Evolutionary conservation across 2,329 filamentous ascomycete genomes (phyloP).

Genomic region (Apiospora hydei): DNA sequence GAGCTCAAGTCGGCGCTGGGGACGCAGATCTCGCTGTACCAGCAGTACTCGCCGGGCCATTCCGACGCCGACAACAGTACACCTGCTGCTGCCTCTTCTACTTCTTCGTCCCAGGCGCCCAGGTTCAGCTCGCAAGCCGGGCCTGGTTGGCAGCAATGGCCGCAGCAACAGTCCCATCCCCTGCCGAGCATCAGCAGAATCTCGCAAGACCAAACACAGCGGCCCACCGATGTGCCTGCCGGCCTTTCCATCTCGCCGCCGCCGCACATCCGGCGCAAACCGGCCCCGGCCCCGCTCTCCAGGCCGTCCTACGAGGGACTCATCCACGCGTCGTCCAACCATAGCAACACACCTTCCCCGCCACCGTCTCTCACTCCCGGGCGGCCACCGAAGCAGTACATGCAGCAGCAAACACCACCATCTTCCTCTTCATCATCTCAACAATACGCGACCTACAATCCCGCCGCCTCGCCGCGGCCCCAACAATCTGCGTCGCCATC

Average conservation of each 20-base stretch:
- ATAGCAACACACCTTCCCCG: background rate
- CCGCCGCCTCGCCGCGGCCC: background rate
- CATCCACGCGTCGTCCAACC: background rate
- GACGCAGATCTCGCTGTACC: background rate
- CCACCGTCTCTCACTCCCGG: background rate
- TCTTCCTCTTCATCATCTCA: background rate
- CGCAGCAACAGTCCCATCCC: background rate
- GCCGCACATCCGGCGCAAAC: background rate
- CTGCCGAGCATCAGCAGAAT: background rate
- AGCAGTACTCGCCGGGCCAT: background rate
- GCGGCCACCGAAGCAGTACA: background rate
- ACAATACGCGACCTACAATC: background rate
- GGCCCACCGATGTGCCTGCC: background rate
- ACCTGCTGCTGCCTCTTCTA: background rate
- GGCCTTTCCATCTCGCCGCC: background rate
- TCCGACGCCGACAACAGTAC: background rate
- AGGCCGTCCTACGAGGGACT: background rate
- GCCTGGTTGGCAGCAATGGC: constrained; percentile 3
- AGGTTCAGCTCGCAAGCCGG: constrained; percentile 1
- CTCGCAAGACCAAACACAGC: background rate
- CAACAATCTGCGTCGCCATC: background rate
- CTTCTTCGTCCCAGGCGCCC: background rate
- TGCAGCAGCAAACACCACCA: background rate
- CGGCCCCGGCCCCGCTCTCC: background rate
- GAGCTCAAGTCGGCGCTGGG: background rate